Base-by-base conservation (phyloP, 345 rosid genomes). In the Populus nigra region DNA sequence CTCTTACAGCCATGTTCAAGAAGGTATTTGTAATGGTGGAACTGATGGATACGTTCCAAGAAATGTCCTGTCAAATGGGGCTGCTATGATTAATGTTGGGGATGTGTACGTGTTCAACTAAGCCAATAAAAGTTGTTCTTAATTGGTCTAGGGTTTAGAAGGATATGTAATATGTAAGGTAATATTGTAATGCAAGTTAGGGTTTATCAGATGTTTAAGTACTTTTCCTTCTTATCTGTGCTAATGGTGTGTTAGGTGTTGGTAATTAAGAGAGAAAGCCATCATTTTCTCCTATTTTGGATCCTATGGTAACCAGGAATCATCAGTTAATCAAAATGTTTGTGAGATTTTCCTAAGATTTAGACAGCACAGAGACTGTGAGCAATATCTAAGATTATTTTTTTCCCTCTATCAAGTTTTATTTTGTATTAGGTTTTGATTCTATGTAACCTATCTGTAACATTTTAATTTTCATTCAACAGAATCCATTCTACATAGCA, bases 51-150 rank as follows among this genome's bases (percentile, higher is more conserved):
- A 27, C 65, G 23, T 27, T 29, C 53, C 47, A 43, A 43, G 43
- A 65, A 63, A 74, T 16, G 22, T 45, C 41, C 12, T 23, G 15
- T n/a, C 27, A 41, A 29, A n/a, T 31, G 50, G 45, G 55, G 65
- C 65, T 59, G 77, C 35, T 27, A 33, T 74, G 69, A 27, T 63
- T 18, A 20, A 31, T 18, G 50, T 65, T 33, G 77, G 61, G 25
- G 61, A 74, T 45, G 45, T 74, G 18, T 65, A 69, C 18, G 70
- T 74, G 36, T 45, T 74, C 25, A 74, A 74, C 20, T 65, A 43
- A 43, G 59, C 22, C 12, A 29, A 4, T 10, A 27, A 17, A 12
- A 47, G 55, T 7, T 3, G 25, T 50, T 0, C 13, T n/a, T 16
- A 1, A 57, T 7, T 57, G 22, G 15, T 59, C 43, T 50, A 73